Evolutionary conservation across 2,329 filamentous ascomycete genomes (phyloP).

Genomic region (Ciborinia camelliae): DNA sequence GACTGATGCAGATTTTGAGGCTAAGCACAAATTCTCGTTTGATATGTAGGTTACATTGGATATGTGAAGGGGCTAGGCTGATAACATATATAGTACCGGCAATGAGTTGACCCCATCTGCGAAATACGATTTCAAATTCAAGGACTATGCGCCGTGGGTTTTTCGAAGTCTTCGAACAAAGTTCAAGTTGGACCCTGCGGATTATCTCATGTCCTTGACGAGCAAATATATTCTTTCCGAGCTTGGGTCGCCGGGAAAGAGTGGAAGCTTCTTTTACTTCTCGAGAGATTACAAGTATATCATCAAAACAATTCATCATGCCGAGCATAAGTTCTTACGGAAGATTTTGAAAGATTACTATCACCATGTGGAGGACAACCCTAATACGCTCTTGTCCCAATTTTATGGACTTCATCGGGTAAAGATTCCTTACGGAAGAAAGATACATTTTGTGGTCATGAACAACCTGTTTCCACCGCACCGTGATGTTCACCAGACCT

Average conservation of each 20-base stretch:
- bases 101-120: conserved; percentile 96
- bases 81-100: conserved; percentile 63
- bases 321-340: conserved; percentile 82
- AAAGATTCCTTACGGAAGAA: conserved; percentile 96
- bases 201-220: conserved; percentile 96
- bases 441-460: conserved; percentile 99
- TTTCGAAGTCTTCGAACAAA: conserved; percentile 86
- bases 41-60: conserved; percentile 70
- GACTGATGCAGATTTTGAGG: conserved; percentile 87
- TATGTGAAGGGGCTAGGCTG: conserved; percentile 34
- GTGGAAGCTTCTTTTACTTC: conserved; percentile 99
- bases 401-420: conserved; percentile 97
- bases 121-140: conserved; percentile 99
- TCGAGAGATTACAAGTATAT: conserved; percentile 99
- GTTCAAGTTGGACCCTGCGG: conserved; percentile 90
- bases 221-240: conserved; percentile 99
- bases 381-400: conserved; percentile 93
- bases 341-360: conserved; percentile 91
- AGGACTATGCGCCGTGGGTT: conserved; percentile 99
- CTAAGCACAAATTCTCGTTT: conserved; percentile 97
- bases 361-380: conserved; percentile 85
- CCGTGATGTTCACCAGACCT: conserved; percentile 94
- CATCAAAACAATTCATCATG: conserved; percentile 98
- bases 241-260: conserved; percentile 94
- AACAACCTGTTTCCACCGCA: conserved; percentile 98